Evolutionary conservation across 371 early-diverging fungal genomes (phyloP), one percentile per base, ranked within the genome.

Genomic region (Encephalitozoon romaleae): DNA sequence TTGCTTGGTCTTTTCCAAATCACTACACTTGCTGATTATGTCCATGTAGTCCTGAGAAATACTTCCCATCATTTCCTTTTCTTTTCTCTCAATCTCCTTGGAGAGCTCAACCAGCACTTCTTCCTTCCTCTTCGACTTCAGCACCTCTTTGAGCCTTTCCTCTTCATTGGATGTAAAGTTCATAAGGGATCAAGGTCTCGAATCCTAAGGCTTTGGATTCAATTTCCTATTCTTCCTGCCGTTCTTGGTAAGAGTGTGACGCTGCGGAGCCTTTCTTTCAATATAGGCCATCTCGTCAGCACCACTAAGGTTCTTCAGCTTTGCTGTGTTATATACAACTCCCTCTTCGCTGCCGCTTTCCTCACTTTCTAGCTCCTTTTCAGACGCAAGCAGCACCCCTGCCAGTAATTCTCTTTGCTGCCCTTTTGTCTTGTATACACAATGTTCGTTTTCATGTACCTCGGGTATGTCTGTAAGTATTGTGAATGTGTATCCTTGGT

Each of bases 401-500:
- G 91, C 90, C 51, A 98, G 86, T 6, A 96, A 88, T 82, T 91
- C 91, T 84, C 91, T 86, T 75, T 96, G 95, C 71, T 91, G 89
- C 47, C 87, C 84, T 28, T 87, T 87, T 1, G 90, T 89, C 70
- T 87, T 87, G 76, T 90, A 93, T 0, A 89, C 90, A 9, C 91
- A 86, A 4, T 88, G 87, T 0, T 87, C 87, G 70, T 87, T 88
- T 11, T 86, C 86, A 3, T 89, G 89, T 85, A 91, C 88, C 9
- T 92, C 92, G 72, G 91, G 90, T 8, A 93, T 87, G 23, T 89
- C 87, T 11, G 87, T 86, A 64, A 94, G 90, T 26, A 92, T 95
- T 84, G 94, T 95, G 87, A 95, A 99, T 23, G 94, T 90, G 84
- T 99, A 99, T 0, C 99, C 99, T 85, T 99, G 99, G 84, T 99